Evolutionary conservation across 805 yeast species (phyloP).

Genomic region (Naumovozyma dairenensis): DNA sequence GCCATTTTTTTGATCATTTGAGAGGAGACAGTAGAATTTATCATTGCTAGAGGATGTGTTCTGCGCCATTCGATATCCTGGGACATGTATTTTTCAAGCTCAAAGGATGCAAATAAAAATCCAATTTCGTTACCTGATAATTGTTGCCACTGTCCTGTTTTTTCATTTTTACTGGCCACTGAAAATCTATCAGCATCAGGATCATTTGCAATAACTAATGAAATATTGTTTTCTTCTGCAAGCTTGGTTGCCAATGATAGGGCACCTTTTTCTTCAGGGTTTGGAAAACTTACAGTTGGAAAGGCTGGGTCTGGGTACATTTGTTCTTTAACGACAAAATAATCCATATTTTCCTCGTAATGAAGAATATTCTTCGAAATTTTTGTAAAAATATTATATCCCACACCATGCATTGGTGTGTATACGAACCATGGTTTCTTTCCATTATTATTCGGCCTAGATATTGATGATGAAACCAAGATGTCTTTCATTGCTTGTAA

Average conservation of each 20-base stretch:
- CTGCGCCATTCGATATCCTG: slow-evolving; percentile 19
- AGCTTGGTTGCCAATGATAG: slow-evolving; percentile 53
- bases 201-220: slow-evolving; percentile 76
- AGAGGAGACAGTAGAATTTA: slow-evolving; percentile 89
- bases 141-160: slow-evolving; percentile 52
- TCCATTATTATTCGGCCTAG: slow-evolving; percentile 2
- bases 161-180: slow-evolving; percentile 47
- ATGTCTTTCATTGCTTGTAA: slow-evolving; percentile 24
- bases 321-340: slow-evolving; percentile 50
- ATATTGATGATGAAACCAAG: slow-evolving; percentile 22
- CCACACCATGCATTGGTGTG: slow-evolving; percentile 96
- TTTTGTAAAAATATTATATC: slow-evolving; percentile 47
- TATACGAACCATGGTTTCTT: slow-evolving; percentile 48
- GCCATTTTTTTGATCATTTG: slow-evolving; percentile 71
- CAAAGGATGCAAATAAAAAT: slow-evolving; percentile 62
- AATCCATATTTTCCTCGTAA: slow-evolving; percentile 30
- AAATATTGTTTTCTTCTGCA: slow-evolving; percentile 39
- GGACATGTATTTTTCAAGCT: slow-evolving; percentile 31
- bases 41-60: slow-evolving; percentile 39
- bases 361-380: slow-evolving; percentile 25
- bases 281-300: slow-evolving; percentile 81
- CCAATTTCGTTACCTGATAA: slow-evolving; percentile 91
- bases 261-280: slow-evolving; percentile 94
- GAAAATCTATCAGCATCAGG: slow-evolving; percentile 97
- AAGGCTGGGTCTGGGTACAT: slow-evolving; percentile 73